Evolutionary conservation across 345 rosid genomes (phyloP).

Genomic region (Viola odorata): DNA sequence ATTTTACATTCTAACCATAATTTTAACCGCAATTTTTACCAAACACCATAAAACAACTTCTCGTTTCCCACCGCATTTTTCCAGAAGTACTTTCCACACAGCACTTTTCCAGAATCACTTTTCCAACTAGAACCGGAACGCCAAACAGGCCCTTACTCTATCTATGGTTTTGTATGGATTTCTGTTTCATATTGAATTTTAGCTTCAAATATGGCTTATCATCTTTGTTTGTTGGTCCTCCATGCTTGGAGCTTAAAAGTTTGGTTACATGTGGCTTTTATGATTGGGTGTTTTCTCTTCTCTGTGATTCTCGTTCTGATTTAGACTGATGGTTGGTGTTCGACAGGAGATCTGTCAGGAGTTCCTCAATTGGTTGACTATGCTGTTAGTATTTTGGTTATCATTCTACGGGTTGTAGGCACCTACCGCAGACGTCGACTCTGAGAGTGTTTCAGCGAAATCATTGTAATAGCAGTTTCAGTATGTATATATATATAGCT

Average conservation of each 20-base stretch:
- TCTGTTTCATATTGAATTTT: too few species aligned
- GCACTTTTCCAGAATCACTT: too few species aligned
- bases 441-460: constrained; percentile 47
- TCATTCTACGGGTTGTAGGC: constrained; percentile 60
- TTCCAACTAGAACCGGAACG: too few species aligned
- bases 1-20: too few species aligned
- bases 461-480: constrained; percentile 19
- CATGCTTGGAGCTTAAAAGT: neutral
- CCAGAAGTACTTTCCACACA: too few species aligned
- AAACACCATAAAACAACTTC: too few species aligned
- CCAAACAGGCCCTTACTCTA: too few species aligned
- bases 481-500: neutral
- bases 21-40: too few species aligned
- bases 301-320: neutral
- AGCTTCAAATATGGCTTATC: neutral
- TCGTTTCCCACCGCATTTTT: too few species aligned
- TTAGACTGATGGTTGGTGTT: constrained; percentile 5
- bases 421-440: constrained; percentile 46
- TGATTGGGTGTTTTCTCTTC: neutral
- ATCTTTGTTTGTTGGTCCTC: neutral
- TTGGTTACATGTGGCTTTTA: neutral
- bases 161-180: too few species aligned
- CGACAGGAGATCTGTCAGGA: constrained; percentile 49
- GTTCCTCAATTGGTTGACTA: constrained; percentile 55
- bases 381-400: constrained; percentile 40